phyloP scores from a whole-genome alignment of 2,329 filamentous ascomycete genomes.

The Diaporthe australafricana region DNA sequence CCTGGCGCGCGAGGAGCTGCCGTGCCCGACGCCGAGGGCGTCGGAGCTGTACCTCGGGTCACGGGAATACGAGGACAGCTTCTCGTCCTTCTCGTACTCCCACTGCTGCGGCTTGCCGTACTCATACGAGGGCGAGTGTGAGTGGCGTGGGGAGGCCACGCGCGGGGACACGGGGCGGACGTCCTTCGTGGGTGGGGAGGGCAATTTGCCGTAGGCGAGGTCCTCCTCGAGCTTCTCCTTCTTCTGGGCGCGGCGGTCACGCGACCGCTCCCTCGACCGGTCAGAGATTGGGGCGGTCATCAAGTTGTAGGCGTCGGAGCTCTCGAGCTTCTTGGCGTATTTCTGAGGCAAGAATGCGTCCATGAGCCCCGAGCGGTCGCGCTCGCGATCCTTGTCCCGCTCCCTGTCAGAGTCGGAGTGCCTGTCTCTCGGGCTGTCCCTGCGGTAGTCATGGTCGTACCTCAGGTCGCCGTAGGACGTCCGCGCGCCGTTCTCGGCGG shows the following conservation, averaged over 20 bases:
- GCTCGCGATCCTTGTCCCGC: constrained; percentile 39
- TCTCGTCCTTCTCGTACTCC: constrained; percentile 52
- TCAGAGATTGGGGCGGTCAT: constrained; percentile 44
- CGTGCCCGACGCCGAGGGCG: constrained; percentile 28
- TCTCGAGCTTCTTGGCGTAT: constrained; percentile 53
- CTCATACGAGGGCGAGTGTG: constrained; percentile 38
- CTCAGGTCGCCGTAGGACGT: constrained; percentile 36
- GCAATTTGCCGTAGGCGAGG: constrained; percentile 60
- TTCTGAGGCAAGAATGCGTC: constrained; percentile 60
- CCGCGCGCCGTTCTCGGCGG: constrained; percentile 38
- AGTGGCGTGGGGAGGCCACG: constrained; percentile 41
- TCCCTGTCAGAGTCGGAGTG: constrained; percentile 48
- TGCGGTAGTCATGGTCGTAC: constrained; percentile 43
- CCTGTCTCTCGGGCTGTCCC: constrained; percentile 42
- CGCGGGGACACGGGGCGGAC: constrained; percentile 43
- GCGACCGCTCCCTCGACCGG: constrained; percentile 43
- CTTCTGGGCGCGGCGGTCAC: constrained; percentile 43
- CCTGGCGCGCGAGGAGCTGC: constrained; percentile 40
- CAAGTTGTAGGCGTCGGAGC: constrained; percentile 38
- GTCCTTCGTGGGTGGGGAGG: constrained; percentile 32
- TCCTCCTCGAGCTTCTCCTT: constrained; percentile 52
- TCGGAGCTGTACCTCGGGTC: constrained; percentile 37
- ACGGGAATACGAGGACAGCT: constrained; percentile 43
- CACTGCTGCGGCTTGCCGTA: constrained; percentile 51
- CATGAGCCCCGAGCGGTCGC: constrained; percentile 35